Evolutionary conservation across 2,329 filamentous ascomycete genomes (phyloP).

Genomic region (Ascochyta lentis): DNA sequence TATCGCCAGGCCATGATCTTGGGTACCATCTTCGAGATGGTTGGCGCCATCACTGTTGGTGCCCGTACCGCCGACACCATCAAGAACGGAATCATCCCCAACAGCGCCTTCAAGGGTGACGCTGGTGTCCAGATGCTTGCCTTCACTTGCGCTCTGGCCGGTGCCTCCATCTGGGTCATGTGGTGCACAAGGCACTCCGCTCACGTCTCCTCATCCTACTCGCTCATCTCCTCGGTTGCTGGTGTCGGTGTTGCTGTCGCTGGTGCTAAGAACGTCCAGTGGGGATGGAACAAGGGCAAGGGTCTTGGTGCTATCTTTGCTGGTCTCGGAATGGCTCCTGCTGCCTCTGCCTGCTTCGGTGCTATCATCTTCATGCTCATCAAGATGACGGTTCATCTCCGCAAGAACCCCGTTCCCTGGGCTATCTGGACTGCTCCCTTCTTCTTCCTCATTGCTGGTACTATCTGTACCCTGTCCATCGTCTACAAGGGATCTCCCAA

Average conservation of each 20-base stretch:
- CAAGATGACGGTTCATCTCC: conserved; percentile 73
- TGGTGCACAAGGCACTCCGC: conserved; percentile 78
- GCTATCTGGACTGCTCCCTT: conserved; percentile 75
- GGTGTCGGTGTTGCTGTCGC: conserved; percentile 62
- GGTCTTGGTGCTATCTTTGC: conserved; percentile 69
- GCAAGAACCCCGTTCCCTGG: conserved; percentile 74
- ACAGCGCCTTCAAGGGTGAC: conserved; percentile 53
- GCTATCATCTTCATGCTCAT: conserved; percentile 75
- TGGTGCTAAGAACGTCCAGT: conserved; percentile 61
- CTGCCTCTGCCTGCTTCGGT: conserved; percentile 69
- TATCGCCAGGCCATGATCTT: conserved; percentile 67
- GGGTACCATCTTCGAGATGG: conserved; percentile 56
- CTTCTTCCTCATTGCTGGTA: conserved; percentile 78
- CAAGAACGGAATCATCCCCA: conserved; percentile 71
- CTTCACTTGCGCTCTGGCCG: conserved; percentile 66
- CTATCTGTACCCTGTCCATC: conserved; percentile 76
- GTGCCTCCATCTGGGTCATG: conserved; percentile 76
- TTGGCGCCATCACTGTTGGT: conserved; percentile 54
- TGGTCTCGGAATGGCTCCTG: conserved; percentile 73
- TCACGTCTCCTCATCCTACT: conserved; percentile 66
- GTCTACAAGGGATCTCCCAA: conserved; percentile 82
- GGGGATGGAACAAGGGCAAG: conserved; percentile 68
- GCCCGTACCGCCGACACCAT: conserved; percentile 73
- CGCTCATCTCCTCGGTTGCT: conserved; percentile 57
- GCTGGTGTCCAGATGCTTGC: conserved; percentile 60